phyloP scores from a whole-genome alignment of 1,284 basidiomycete species.

The Boletus semigastroideus region DNA sequence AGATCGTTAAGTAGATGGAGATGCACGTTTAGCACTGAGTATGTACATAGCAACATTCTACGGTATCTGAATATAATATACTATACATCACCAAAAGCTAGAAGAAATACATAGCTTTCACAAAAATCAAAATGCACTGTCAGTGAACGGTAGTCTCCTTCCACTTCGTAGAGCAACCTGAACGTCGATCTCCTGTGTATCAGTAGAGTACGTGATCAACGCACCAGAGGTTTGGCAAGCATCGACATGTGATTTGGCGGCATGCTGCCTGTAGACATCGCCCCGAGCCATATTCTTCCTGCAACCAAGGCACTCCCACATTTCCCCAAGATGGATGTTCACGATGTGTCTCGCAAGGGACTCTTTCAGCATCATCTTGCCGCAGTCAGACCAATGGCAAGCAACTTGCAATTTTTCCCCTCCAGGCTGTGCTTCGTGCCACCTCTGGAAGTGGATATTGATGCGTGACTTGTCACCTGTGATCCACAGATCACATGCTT shows the following conservation, averaged over 20 bases:
- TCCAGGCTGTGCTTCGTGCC: conserved; percentile 15
- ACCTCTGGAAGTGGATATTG: conserved; percentile 19
- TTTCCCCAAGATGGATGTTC: conserved; percentile 12
- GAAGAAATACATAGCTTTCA: too few relatives aligned
- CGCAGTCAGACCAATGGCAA: conserved; percentile 16
- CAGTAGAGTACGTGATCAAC: conserved; percentile 10
- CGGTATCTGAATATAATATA: too few relatives aligned
- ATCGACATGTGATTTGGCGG: neutral
- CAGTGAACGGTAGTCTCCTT: neutral
- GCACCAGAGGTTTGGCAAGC: conserved; percentile 10
- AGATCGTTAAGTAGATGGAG: too few relatives aligned
- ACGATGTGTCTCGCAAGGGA: conserved; percentile 18
- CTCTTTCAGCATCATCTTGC: conserved; percentile 16
- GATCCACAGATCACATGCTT: conserved; percentile 19
- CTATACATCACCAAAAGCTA: too few relatives aligned
- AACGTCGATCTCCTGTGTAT: conserved; percentile 2
- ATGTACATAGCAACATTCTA: too few relatives aligned
- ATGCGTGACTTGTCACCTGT: conserved; percentile 20
- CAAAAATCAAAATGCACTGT: neutral
- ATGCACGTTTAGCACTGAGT: too few relatives aligned
- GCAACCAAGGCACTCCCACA: conserved; percentile 16
- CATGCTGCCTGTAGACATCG: conserved; percentile 12
- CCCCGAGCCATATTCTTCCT: conserved; percentile 2
- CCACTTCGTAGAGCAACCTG: conserved; percentile 9
- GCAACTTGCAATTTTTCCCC: conserved; percentile 10